Base-by-base conservation (phyloP, 1,284 basidiomycete genomes). In the Trametes polyzona region DNA sequence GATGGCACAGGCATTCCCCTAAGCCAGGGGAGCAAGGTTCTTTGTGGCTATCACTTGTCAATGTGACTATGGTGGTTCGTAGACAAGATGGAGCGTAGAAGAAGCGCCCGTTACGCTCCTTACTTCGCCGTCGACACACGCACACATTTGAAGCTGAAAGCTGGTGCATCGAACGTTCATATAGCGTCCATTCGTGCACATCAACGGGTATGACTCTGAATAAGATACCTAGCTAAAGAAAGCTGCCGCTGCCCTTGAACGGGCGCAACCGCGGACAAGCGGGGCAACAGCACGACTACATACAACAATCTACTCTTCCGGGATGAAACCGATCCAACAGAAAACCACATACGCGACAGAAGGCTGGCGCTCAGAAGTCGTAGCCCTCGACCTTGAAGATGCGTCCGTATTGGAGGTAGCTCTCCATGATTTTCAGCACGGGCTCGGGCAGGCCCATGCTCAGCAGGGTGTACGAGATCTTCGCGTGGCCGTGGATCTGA, bases 401-500 rank as follows among this genome's bases (percentile, higher is more conserved):
- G 69, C 83, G 84, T n/a, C 92, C 92, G 71, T 92, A 93, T 63
- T 86, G 81, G 67, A 93, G 72, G 68, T 90, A 93, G 62, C 87
- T 86, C 62, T 93, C 87, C 91, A 95, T 93, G 63, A 95, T 89
- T 74, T 90, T 91, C 67, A 90, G 77, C 52, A 96, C 88, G 9
- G 87, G 81, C 1, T 93, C 90, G 0, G 93, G 93, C 9, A 96
- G 78, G 17, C 92, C 90, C 92, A 98, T 96, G 69, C 94, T 96
- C 51, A 98, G 77, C 24, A 99, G 76, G 10, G 95, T 96, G 71
- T 96, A 98, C 49, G 89, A 86, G 58, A 98, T 95, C 78, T 99
- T 99, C 52, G 87, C 90, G 64, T 96, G 89, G 0, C 97, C 97
- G 65, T 98, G 95, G n/a, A 92, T 85, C 70, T 90, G 87, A 14